A percentile compares a stretch with the other conserved stretches of the same genome.
phyloP scores from a whole-genome alignment of 306 rosid genomes.

The Fagus crenata region DNA sequence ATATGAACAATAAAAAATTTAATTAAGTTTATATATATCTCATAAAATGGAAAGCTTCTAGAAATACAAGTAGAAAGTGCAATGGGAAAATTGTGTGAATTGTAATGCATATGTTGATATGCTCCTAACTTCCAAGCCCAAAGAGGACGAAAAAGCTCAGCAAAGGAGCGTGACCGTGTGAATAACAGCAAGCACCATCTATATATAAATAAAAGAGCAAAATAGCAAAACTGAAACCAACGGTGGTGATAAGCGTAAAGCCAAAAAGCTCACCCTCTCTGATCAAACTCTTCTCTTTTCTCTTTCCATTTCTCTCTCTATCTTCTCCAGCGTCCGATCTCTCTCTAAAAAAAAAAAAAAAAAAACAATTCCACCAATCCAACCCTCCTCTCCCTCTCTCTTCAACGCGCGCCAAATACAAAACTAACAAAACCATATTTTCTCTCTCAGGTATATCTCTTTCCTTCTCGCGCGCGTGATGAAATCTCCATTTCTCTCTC shows the following conservation, averaged over 20 bases:
- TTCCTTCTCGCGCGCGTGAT: neutral
- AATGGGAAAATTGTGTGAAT: no score
- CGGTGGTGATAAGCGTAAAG: slow-evolving; percentile 36
- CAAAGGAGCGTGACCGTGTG: neutral
- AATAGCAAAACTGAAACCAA: slow-evolving; percentile 1
- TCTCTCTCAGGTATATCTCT: neutral
- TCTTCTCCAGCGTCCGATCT: slow-evolving; percentile 55
- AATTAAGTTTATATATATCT: no score
- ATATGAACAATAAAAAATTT: no score
- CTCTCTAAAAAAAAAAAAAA: neutral
- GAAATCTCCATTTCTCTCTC: neutral
- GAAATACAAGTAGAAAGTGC: no score
- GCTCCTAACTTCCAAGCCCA: neutral
- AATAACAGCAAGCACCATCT: neutral
- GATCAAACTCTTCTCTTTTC: neutral
- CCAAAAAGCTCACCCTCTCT: slow-evolving; percentile 19
- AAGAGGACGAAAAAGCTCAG: neutral
- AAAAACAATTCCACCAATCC: slow-evolving; percentile 22
- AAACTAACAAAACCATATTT: slow-evolving; percentile 25
- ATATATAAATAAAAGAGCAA: neutral
- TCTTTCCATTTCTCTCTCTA: slow-evolving; percentile 22
- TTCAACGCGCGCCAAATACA: slow-evolving; percentile 47
- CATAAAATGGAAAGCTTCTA: no score
- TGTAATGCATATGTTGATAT: no score
- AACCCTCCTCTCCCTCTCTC: slow-evolving; percentile 12